Percentiles rank a stretch among this genome's conserved stretches.
phyloP scores from a whole-genome alignment of 257 asterid genomes.

The Solanum phureja region DNA sequence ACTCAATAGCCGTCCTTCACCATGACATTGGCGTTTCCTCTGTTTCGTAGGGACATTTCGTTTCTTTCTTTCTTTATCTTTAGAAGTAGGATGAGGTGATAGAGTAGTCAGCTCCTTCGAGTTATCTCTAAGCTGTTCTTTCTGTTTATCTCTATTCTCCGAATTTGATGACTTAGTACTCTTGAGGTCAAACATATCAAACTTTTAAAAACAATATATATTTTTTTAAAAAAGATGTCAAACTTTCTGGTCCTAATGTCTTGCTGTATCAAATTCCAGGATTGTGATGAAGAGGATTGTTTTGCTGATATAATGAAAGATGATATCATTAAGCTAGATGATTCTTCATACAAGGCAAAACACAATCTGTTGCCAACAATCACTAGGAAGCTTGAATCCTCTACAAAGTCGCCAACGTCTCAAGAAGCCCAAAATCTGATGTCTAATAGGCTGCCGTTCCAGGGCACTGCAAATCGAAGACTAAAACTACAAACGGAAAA shows the following conservation, averaged over 20 bases:
- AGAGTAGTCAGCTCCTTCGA: background rate
- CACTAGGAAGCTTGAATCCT: background rate
- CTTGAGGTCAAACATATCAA: background rate
- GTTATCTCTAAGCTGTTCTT: background rate
- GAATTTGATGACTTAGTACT: background rate
- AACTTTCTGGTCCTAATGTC: background rate
- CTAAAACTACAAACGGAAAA: slow-evolving; percentile 24
- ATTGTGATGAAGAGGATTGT: slow-evolving; percentile 56
- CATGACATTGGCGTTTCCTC: background rate
- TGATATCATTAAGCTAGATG: slow-evolving; percentile 64
- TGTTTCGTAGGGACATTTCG: background rate
- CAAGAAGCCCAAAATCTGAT: slow-evolving; percentile 10
- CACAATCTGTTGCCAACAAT: background rate
- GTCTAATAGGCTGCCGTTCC: slow-evolving; percentile 19
- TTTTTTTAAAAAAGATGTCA: background rate
- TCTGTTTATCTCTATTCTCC: background rate
- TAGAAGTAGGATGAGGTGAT: background rate
- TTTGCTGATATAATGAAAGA: slow-evolving; percentile 83
- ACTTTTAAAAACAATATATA: too few species aligned
- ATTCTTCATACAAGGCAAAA: slow-evolving; percentile 17
- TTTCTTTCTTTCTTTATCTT: background rate
- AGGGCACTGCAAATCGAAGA: slow-evolving; percentile 55
- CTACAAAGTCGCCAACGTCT: background rate
- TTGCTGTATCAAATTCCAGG: slow-evolving; percentile 22
- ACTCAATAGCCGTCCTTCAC: background rate